Base-by-base conservation (phyloP, 306 rosid species). In the Cucumis melo region DNA sequence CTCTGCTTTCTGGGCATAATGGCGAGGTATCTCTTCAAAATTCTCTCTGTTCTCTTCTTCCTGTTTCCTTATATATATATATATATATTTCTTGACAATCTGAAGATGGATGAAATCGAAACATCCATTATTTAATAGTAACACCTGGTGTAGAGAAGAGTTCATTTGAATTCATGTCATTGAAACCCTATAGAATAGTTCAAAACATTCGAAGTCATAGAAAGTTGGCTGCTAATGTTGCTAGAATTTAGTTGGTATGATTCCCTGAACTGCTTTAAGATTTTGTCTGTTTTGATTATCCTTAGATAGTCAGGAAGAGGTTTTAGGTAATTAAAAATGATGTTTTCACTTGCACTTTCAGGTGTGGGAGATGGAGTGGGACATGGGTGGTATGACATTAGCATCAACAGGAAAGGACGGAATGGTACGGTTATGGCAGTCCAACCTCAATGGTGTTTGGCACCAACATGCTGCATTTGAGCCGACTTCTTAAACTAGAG, bases 361-460 rank as follows among this genome's bases (percentile, higher is more conserved):
- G 99, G 95, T 89, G 41, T 90, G 97, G 97, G 91, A 94, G 79
- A 88, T 94, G 97, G 93, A 92, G 78, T 94, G 97, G 97, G 96
- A 94, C 82, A 87, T 90, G 89, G 92, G 97, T 82, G 99, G 99
- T 82, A 94, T 92, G 99, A 94, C 95, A 5, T 90, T 92, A 85
- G 99, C 97, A 73, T 85, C 90, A 70, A 82, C 97, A 3, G 99
- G 93, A 59, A 81, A 79, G 3, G 99, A 94, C 76, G 93, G 95
- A 76, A 79, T 86, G 80, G 88, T 92, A 19, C 80, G 97, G 39
- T 78, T 94, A 79, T 94, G 97, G 97, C 97, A 94, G 83, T 86
- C 96, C 46, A 92, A 88, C 79, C 86, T 94, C 76, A 90, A 88
- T 50, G 97, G 99, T 13, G 60, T 81, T 73, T 91, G 99, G 99